phyloP scores from a whole-genome alignment of 1,284 basidiomycete genomes.

The Malassezia slooffiae region DNA sequence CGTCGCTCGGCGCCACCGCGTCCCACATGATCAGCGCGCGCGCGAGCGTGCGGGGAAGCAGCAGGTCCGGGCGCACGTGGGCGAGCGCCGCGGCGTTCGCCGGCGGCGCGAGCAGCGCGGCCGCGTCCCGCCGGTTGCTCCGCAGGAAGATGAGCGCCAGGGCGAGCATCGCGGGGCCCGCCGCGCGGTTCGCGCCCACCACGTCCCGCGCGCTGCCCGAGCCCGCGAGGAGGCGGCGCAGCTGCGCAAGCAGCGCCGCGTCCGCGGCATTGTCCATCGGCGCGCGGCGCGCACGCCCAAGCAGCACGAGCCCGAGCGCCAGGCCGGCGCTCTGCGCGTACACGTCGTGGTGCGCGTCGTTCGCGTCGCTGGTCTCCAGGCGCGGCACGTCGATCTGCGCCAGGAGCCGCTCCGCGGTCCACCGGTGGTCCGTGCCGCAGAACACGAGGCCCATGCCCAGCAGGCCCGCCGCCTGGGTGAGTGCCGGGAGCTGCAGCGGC shows the following conservation, averaged over 20 bases:
- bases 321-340: slow-evolving; percentile 81
- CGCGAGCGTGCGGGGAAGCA: slow-evolving; percentile 69
- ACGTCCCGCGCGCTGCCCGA: slow-evolving; percentile 3
- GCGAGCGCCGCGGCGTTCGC: slow-evolving; percentile 67
- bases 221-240: slow-evolving; percentile 23
- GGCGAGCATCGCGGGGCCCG: slow-evolving; percentile 73
- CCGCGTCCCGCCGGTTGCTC: slow-evolving; percentile 70
- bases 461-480: slow-evolving; percentile 80
- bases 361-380: slow-evolving; percentile 2
- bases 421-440: slow-evolving; percentile 71
- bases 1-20: slow-evolving; percentile 58
- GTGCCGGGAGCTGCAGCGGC: slow-evolving; percentile 75
- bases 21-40: slow-evolving; percentile 81
- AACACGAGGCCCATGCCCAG: slow-evolving; percentile 81
- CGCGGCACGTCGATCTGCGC: slow-evolving; percentile 61
- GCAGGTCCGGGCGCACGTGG: slow-evolving; percentile 72
- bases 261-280: slow-evolving; percentile 30
- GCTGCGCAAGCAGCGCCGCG: slow-evolving; percentile 22
- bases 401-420: slow-evolving; percentile 83
- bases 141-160: slow-evolving; percentile 83
- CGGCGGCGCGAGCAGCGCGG: slow-evolving; percentile 71
- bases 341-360: slow-evolving; percentile 56
- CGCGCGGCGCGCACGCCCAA: slow-evolving; percentile 55
- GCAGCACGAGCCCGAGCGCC: slow-evolving; percentile 88
- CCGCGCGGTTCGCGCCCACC: slow-evolving; percentile 43